Evolutionary conservation across 2,329 filamentous ascomycete species (phyloP), one percentile per base, ranked within the genome.

Genomic region (Aaosphaeria arxii): DNA sequence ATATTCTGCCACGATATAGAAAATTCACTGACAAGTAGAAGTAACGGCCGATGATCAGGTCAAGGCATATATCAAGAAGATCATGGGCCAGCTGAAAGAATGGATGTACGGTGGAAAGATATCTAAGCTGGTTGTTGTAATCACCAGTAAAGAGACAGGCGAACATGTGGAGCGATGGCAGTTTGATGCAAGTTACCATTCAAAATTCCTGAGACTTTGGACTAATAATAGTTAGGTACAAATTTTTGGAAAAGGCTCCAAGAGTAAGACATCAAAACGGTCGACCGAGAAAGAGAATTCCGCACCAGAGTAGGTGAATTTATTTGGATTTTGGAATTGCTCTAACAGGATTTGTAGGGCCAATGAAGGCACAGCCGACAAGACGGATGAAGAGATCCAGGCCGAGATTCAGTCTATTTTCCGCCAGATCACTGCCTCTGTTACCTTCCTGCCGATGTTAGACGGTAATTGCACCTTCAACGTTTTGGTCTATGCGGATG

Each of bases 21-120:
- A 11, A 24, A 2, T 31, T 31, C 2, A 7, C 30, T 59, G 64
- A 46, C 66, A 48, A 7, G 30, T 28, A 47, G 49, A 67, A 85
- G 91, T 97, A 44, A 95, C 92, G 31, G 84, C 91, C 55, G 94
- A 99, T 70, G 94, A 97, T 76, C 92, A 99, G 75, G 94, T 99
- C 68, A 95, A 96, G 74, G 90, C 91, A 31, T 99, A 99, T 75
- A 95, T 99, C 78, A 96, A 96, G 74, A 96, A 95, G 75, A 97
- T 99, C 76, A 99, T 96, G 91, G 86, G 86, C 30, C 94, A 99
- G 73, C 83, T 99, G 49, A 92, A 95, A 76, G 90, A 89, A 69
- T 99, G 94, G 94, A 97, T 97, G 91, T 80, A 91, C 45, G 89
- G 88, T 61, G 90, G 91, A 69, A 97, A 99, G 74, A 96, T 99